phyloP scores from a whole-genome alignment of 2,329 filamentous ascomycete species.

The Aspergillus novoparasiticus region DNA sequence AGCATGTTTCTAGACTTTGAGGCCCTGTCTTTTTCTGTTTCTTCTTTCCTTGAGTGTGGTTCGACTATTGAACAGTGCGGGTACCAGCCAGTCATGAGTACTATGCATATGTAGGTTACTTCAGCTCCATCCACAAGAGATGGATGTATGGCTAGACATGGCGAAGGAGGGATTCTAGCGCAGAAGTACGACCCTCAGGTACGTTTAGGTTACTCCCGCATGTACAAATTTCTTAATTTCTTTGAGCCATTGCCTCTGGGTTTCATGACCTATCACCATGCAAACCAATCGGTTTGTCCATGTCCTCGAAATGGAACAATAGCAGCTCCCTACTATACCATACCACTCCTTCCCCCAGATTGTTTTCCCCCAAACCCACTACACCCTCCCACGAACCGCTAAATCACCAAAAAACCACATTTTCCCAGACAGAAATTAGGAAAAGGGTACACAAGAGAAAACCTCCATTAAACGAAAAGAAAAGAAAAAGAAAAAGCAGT shows the following conservation, averaged over 20 bases:
- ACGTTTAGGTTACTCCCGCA: not conserved
- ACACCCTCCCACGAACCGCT: not conserved
- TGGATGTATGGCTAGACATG: not conserved
- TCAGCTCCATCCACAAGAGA: not conserved
- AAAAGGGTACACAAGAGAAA: too few species aligned
- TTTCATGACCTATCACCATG: not conserved
- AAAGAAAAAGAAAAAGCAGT: not conserved
- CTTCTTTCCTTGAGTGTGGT: not conserved
- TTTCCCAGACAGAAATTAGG: not conserved
- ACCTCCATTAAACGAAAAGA: not conserved
- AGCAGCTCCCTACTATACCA: not conserved
- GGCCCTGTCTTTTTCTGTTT: not conserved
- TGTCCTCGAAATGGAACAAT: not conserved
- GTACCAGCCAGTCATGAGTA: not conserved
- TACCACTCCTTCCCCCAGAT: too few species aligned
- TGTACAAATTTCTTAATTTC: not conserved
- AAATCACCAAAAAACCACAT: not conserved
- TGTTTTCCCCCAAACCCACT: not conserved
- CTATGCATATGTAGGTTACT: not conserved
- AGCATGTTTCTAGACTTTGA: not conserved
- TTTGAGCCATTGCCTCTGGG: not conserved
- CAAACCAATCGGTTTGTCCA: slow-evolving; percentile 8
- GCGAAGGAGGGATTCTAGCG: not conserved
- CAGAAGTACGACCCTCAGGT: not conserved
- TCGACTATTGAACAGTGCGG: not conserved